Percentiles rank a stretch among this genome's conserved stretches.
Evolutionary conservation across 129 eudicot species (phyloP).

Genomic region (Silybum marianum): DNA sequence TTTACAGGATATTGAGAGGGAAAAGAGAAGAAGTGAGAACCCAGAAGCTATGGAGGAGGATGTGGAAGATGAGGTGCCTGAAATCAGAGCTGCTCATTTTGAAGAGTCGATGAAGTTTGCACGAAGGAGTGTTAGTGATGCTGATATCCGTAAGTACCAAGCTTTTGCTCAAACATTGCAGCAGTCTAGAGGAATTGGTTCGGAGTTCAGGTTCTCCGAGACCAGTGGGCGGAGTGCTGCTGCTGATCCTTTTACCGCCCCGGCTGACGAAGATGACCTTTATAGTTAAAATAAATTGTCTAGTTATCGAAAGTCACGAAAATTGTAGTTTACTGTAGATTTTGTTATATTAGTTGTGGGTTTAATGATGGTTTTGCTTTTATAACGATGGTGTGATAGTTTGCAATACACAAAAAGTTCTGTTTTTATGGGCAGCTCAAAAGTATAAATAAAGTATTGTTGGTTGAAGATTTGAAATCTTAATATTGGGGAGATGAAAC

Average conservation of each 20-base stretch:
- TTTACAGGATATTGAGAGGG: conserved; percentile 71
- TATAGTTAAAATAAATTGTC: conserved; percentile 48
- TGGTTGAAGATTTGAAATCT: too few species aligned
- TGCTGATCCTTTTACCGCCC: conserved; percentile 68
- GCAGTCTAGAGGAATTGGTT: conserved; percentile 78
- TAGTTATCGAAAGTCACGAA: neutral
- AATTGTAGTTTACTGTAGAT: too few species aligned
- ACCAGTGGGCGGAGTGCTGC: conserved; percentile 41
- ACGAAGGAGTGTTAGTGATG: conserved; percentile 94
- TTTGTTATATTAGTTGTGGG: too few species aligned
- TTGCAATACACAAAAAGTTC: too few species aligned
- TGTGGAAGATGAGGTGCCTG: conserved; percentile 67
- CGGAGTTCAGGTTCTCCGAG: conserved; percentile 69
- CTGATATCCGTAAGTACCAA: conserved; percentile 82
- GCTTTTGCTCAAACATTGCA: conserved; percentile 77
- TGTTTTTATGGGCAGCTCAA: too few species aligned
- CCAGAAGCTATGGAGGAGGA: conserved; percentile 87
- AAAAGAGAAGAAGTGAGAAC: conserved; percentile 59
- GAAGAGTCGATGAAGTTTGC: conserved; percentile 97
- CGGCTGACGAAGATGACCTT: conserved; percentile 96
- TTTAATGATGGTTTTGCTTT: too few species aligned
- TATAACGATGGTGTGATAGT: too few species aligned
- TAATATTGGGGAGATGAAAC: too few species aligned
- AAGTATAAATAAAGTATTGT: too few species aligned
- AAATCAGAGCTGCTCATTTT: conserved; percentile 69